Evolutionary conservation across 2,329 filamentous ascomycete genomes (phyloP).

Genomic region (Paracorniculantispora psalliotae): DNA sequence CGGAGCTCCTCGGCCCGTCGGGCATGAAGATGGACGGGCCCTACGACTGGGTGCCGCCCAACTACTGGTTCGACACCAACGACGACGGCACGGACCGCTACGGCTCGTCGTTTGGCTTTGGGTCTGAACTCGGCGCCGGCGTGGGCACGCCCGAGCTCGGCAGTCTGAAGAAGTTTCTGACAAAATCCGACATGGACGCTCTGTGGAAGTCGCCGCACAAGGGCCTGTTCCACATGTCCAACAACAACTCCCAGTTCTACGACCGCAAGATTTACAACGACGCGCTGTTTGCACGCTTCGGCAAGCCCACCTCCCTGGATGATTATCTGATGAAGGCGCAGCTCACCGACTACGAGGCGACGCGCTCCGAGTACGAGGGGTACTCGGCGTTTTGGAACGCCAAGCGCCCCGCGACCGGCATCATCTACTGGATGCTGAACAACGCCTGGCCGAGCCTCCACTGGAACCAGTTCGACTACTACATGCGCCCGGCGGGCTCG

Average conservation of each 20-base stretch:
- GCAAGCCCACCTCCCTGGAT: constrained; percentile 43
- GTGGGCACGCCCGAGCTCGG: constrained; percentile 56
- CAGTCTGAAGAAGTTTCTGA: constrained; percentile 51
- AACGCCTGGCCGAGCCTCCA: constrained; percentile 60
- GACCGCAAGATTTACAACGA: constrained; percentile 53
- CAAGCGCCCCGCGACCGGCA: constrained; percentile 49
- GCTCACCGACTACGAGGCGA: constrained; percentile 61
- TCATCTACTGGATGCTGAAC: constrained; percentile 66
- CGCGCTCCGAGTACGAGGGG: constrained; percentile 53
- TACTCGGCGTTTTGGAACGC: constrained; percentile 48
- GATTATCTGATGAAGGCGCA: constrained; percentile 58
- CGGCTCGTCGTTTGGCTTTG: constrained; percentile 59
- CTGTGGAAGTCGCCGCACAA: constrained; percentile 52
- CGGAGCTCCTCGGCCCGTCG: constrained; percentile 45
- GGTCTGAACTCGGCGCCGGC: constrained; percentile 56
- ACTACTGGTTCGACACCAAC: constrained; percentile 54
- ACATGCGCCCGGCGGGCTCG: constrained; percentile 51
- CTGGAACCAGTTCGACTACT: constrained; percentile 62
- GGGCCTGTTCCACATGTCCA: constrained; percentile 56
- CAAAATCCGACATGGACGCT: constrained; percentile 43
- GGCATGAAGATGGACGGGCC: constrained; percentile 64
- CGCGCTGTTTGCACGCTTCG: constrained; percentile 47
- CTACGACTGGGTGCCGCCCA: constrained; percentile 62
- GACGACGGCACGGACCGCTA: constrained; percentile 31
- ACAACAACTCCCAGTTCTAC: constrained; percentile 49